Conservation (phyloP, 2,329 filamentous ascomycete genomes). For the Alternaria incomplexa region DNA sequence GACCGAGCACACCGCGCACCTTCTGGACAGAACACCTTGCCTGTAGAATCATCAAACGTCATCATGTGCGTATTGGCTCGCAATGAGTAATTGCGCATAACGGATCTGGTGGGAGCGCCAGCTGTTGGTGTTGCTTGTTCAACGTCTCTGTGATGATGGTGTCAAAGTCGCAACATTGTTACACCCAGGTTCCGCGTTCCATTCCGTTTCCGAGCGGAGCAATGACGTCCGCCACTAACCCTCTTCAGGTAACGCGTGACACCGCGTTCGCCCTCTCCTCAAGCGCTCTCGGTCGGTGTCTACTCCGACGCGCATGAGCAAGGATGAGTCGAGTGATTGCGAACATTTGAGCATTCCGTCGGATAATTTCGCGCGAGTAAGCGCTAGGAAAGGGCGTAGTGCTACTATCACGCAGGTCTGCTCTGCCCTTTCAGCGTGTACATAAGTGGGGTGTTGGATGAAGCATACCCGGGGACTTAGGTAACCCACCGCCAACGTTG, state of each 20-base stretch:
- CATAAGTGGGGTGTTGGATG: too few relatives aligned
- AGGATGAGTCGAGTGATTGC: background rate
- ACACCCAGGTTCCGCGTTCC: background rate
- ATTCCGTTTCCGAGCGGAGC: background rate
- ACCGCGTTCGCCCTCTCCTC: background rate
- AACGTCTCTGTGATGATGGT: too few relatives aligned
- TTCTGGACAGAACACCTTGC: too few relatives aligned
- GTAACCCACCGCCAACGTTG: too few relatives aligned
- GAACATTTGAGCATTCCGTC: background rate
- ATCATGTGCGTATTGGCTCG: too few relatives aligned
- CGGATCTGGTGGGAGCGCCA: too few relatives aligned
- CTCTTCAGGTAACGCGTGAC: background rate
- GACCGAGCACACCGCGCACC: too few relatives aligned
- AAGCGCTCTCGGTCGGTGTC: background rate
- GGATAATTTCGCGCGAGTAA: background rate
- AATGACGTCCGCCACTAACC: background rate
- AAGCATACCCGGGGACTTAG: too few relatives aligned
- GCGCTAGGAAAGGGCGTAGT: background rate
- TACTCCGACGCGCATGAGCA: background rate
- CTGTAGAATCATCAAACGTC: too few relatives aligned
- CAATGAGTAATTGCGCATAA: too few relatives aligned
- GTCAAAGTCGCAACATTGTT: background rate
- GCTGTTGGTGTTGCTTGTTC: too few relatives aligned
- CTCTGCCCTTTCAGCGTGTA: too few relatives aligned
- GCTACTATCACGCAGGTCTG: background rate